Base-by-base conservation (phyloP, 768 basidiomycete genomes). In the Sporobolomyces roseus region DNA sequence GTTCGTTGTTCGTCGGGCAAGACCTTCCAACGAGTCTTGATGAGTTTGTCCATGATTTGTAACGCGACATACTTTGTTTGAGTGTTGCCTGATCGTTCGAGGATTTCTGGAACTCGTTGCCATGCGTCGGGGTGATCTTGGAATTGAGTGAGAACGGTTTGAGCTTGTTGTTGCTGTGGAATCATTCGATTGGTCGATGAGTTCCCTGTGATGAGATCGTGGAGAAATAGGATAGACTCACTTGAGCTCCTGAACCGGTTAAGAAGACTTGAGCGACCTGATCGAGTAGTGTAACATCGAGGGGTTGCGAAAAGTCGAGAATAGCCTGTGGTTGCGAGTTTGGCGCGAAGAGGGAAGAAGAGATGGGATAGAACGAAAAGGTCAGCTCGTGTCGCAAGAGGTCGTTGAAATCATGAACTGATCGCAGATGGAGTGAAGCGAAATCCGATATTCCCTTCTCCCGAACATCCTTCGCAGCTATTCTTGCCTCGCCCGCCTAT, bases 151-250 rank as follows among this genome's bases (percentile, higher is more conserved):
- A 99, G 84, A 70, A 91, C 83, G 78, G 89, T 88, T 80, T 98
- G 94, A 21, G 94, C 94, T 78, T 87, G 79, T 86, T 90, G 88
- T 90, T 93, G 93, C 93, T 98, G 77, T n/a, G n/a, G n/a, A n/a
- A n/a, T n/a, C n/a, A n/a, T n/a, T n/a, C n/a, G n/a, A n/a, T n/a
- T n/a, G n/a, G n/a, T n/a, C n/a, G n/a, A n/a, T n/a, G n/a, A n/a
- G n/a, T n/a, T n/a, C n/a, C n/a, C n/a, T n/a, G n/a, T n/a, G n/a
- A n/a, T n/a, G n/a, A n/a, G n/a, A n/a, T 23, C 10, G 46, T 19
- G 32, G 62, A 23, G 21, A 1, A 51, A 45, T 10, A 25, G n/a
- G 32, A 6, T 9, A 6, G 23, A 6, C 27, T 43, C 14, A 96
- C 94, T 83, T 96, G 90, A 65, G 85, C 81, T 30, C 92, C 92